Base-by-base conservation (phyloP, 1,284 basidiomycete species). In the Malassezia cuniculi region DNA sequence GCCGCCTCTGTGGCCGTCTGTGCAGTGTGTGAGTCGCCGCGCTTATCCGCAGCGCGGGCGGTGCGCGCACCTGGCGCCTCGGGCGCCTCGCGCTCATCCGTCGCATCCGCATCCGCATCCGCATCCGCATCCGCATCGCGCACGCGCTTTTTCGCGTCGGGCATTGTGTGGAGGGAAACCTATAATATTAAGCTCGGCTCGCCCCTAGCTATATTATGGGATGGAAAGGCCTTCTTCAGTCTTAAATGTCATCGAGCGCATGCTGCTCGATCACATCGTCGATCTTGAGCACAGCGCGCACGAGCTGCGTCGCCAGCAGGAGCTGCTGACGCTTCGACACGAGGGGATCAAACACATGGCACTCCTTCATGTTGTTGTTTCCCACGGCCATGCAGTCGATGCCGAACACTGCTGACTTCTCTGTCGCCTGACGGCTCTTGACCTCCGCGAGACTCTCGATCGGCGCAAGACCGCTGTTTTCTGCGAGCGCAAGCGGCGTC, bases 291-390 rank as follows among this genome's bases (percentile, higher is more conserved):
- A 71, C 67, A 11, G 69, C 65, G 20, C 70, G 48, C 1, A 69
- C 68, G 27, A 87, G 81, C 76, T 97, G 90, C 25, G 89, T 94
- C n/a, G 93, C 90, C 32, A 97, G 73, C 47, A 95, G 72, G 69
- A 90, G 87, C 67, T 97, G 93, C 69, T 95, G 89, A 60, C 90
- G 76, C 73, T 97, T 97, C 30, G 85, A 87, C 66, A 97, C 90
- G 47, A 95, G 74, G 20, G 90, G 89, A 67, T 97, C 90, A 62
- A 90, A 90, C 17, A 97, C 90, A 56, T 85, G 85, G 69, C 95
- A 90, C 64, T 82, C 76, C 74, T 83, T 90, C 90, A 97, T 97
- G 62, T 97, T 89, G 48, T 59, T 63, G 36, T 60, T 54, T 34
- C 82, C 83, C 51, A 75, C 74, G 27, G 81, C 81, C 47, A 82